These are phyloP conservation scores for Cryphonectria carpinicola DNA, from an alignment of 2,329 filamentous ascomycete genomes.

Conservation along the genomic window DNA sequence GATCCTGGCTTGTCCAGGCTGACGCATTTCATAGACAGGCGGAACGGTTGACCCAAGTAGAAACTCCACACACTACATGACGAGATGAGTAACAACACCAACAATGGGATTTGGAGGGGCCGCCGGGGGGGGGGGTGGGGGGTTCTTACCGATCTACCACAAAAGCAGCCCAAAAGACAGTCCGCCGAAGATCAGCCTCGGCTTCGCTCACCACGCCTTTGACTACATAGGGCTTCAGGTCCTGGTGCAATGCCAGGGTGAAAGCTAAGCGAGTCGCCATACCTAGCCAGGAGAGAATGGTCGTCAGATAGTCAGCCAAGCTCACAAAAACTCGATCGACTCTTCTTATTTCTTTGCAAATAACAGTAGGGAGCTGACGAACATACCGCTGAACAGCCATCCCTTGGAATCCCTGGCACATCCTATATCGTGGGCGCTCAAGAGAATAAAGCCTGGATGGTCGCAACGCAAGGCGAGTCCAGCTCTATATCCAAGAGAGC, in stretches of 20 bases:
- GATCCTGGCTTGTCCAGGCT: conserved; percentile 41
- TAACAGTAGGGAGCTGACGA: no score
- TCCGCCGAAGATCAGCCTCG: conserved; percentile 44
- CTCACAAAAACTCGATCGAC: neutral
- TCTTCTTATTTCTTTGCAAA: neutral
- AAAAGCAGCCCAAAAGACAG: conserved; percentile 48
- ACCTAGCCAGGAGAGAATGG: neutral
- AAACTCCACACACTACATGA: conserved; percentile 39
- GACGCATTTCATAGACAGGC: conserved; percentile 45
- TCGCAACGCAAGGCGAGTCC: conserved; percentile 50
- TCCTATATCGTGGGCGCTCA: conserved; percentile 48
- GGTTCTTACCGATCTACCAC: conserved; percentile 39
- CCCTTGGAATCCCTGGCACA: conserved; percentile 48
- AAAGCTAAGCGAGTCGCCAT: conserved; percentile 49
- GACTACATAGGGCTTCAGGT: conserved; percentile 44
- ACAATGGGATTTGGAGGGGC: no score
- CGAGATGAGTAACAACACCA: neutral
- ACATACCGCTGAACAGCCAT: conserved; percentile 34
- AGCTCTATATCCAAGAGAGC: conserved; percentile 49
- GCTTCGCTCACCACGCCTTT: conserved; percentile 43
- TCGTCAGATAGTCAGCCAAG: neutral
- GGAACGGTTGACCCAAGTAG: conserved; percentile 46
- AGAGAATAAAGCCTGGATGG: conserved; percentile 50
- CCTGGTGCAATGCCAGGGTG: conserved; percentile 46
- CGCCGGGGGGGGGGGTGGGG: neutral